Percentiles rank a stretch among this genome's conserved stretches.
Conservation (phyloP, 179 eudicot genomes). For the Beta corolliflora region DNA sequence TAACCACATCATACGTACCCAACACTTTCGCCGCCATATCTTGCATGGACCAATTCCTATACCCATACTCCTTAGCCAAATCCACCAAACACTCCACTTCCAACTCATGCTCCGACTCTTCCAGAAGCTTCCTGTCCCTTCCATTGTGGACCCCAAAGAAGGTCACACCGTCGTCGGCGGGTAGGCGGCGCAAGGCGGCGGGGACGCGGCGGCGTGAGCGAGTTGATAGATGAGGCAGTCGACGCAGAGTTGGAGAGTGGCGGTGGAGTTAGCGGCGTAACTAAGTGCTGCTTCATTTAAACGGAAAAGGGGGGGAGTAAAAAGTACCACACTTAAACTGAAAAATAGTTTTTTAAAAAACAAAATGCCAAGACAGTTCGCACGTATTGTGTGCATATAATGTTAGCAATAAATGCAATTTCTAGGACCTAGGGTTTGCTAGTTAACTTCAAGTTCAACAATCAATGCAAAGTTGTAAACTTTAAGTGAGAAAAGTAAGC, state of each 20-base stretch:
- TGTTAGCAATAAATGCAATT: too few species aligned
- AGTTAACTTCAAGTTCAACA: too few species aligned
- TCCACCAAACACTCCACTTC: slow-evolving; percentile 24
- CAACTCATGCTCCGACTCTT: slow-evolving; percentile 27
- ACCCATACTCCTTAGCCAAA: slow-evolving; percentile 6
- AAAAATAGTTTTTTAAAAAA: too few species aligned
- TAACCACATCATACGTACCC: slow-evolving; percentile 27
- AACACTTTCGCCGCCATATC: slow-evolving; percentile 29
- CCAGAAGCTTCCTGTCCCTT: slow-evolving; percentile 21
- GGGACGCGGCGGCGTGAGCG: slow-evolving; percentile 9
- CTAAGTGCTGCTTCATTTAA: too few species aligned
- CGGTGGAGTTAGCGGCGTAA: not conserved
- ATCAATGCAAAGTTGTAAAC: too few species aligned
- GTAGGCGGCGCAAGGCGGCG: slow-evolving; percentile 1
- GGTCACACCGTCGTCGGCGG: slow-evolving; percentile 17
- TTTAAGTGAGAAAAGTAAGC: too few species aligned
- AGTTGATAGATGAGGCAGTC: slow-evolving; percentile 31
- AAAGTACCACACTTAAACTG: too few species aligned
- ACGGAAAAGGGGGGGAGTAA: too few species aligned
- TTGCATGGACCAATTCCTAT: slow-evolving; percentile 31
- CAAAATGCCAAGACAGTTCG: too few species aligned
- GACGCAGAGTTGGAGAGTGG: slow-evolving; percentile 29
- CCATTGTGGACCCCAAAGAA: slow-evolving; percentile 44
- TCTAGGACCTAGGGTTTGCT: too few species aligned
- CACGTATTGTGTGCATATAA: too few species aligned